Base-by-base conservation (phyloP, 345 rosid genomes). In the Syzygium grande region DNA sequence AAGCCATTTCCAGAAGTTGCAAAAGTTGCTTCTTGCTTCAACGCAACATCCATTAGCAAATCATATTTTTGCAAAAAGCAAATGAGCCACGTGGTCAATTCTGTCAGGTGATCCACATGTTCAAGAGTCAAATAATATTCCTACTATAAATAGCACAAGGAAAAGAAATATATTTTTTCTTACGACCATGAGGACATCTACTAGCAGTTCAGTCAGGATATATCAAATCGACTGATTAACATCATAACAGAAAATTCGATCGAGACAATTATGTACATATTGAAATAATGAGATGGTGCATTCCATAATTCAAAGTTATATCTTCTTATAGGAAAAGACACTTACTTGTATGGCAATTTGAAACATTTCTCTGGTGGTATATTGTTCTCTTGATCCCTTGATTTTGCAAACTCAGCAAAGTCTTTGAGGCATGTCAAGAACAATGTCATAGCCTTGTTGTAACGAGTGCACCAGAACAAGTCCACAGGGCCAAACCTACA, bases 381-480 rank as follows among this genome's bases (percentile, higher is more conserved):
- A 91, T 96, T 96, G 93, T 96, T 96, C 87, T 98, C 99, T 92
- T 90, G 94, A 89, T 98, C 99, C 90, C 93, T 96, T 84, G 92
- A 91, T 88, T 94, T 90, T 51, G 99, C 98, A 90, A 98, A 96
- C 88, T 95, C 98, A 19, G 99, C 95, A 86, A 98, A 98, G 90
- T 98, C 99, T 94, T 96, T 96, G 52, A 98, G 98, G 93, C 99
- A 96, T 79, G 94, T 92, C 90, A 98, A 86, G 93, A 92, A 98
- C 92, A 96, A 85, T 84, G 97, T 94, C 99, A 98, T 98, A 89
- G 99, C 99, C 91, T 92, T 95, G 93, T 98, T 98, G 86, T 96
- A 96, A 30, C 98, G 94, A 78, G 99, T 96, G 90, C 99, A 95
- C 99, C 99, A 97, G 88, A 97, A 96, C 93, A 96, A 92, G 89